These are phyloP conservation scores for Skeletonema grethae DNA, from an alignment of 108 stramenopile genomes.

Conservation along the genomic window DNA sequence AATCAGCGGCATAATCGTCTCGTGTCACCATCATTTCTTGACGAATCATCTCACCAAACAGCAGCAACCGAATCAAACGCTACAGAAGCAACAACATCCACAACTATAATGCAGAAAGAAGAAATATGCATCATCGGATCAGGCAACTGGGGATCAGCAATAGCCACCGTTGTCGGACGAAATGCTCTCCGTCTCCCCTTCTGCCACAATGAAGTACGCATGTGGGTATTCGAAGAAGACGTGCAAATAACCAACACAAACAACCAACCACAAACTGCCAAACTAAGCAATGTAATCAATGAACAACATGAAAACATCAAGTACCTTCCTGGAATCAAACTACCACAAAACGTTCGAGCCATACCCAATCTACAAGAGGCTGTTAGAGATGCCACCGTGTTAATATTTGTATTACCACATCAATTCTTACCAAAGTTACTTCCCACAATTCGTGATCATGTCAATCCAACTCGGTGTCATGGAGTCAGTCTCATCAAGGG, in stretches of 20 bases:
- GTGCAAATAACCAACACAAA: conserved; percentile 9
- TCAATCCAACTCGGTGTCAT: conserved; percentile 70
- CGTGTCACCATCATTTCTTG: too few relatives aligned
- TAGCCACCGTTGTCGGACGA: conserved; percentile 82
- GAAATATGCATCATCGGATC: conserved; percentile 92
- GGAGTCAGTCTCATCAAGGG: conserved; percentile 90
- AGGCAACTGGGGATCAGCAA: conserved; percentile 95
- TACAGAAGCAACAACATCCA: neutral
- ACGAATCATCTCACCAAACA: neutral
- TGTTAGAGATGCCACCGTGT: conserved; percentile 81
- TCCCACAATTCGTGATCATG: conserved; percentile 66
- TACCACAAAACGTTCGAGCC: conserved; percentile 89
- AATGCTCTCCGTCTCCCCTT: conserved; percentile 74
- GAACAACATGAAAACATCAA: conserved; percentile 94
- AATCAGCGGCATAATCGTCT: too few relatives aligned
- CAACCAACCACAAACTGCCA: conserved; percentile 35
- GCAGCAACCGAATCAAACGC: neutral
- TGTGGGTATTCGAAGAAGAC: conserved; percentile 96
- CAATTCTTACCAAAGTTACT: conserved; percentile 87
- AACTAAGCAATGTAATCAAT: conserved; percentile 93
- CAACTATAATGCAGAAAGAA: conserved; percentile 16
- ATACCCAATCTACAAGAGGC: conserved; percentile 84
- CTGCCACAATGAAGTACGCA: conserved; percentile 76
- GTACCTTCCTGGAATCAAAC: conserved; percentile 90
- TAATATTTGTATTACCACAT: conserved; percentile 96